These are phyloP conservation scores for Rhizoclosmatium sp. DNA, from an alignment of 192 early-diverging fungal genomes.

Conservation along the genomic window DNA sequence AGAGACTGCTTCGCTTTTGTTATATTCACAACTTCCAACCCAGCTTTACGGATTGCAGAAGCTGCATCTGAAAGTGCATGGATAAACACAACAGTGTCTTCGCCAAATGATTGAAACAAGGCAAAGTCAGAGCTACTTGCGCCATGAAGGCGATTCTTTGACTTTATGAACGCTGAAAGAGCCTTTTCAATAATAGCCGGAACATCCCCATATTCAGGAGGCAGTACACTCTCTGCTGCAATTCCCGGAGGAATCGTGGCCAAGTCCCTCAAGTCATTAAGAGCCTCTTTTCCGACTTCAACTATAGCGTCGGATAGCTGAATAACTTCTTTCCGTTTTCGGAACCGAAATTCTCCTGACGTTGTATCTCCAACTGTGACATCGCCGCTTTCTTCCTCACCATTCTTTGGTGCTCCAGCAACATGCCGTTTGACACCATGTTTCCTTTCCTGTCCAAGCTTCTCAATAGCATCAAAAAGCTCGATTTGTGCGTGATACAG, in stretches of 20 bases:
- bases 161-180: neutral
- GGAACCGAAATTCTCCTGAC: conserved; percentile 3
- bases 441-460: neutral
- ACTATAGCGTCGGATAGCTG: neutral
- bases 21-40: neutral
- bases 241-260: neutral
- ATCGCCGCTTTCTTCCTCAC: neutral
- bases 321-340: conserved; percentile 13
- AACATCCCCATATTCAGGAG: neutral
- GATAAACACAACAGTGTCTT: conserved; percentile 14
- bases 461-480: conserved; percentile 23
- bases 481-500: conserved; percentile 19
- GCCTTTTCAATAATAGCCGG: neutral
- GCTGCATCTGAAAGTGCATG: neutral
- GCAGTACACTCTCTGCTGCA: neutral
- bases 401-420: neutral
- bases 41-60: neutral
- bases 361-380: neutral
- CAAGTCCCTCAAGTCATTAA: neutral
- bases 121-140: conserved; percentile 30
- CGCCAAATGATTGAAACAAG: conserved; percentile 29
- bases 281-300: neutral
- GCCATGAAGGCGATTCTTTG: neutral
- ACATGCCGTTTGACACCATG: neutral
- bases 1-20: neutral